Evolutionary conservation across 2,329 filamentous ascomycete genomes (phyloP).

Genomic region (Sporothrix globosa): DNA sequence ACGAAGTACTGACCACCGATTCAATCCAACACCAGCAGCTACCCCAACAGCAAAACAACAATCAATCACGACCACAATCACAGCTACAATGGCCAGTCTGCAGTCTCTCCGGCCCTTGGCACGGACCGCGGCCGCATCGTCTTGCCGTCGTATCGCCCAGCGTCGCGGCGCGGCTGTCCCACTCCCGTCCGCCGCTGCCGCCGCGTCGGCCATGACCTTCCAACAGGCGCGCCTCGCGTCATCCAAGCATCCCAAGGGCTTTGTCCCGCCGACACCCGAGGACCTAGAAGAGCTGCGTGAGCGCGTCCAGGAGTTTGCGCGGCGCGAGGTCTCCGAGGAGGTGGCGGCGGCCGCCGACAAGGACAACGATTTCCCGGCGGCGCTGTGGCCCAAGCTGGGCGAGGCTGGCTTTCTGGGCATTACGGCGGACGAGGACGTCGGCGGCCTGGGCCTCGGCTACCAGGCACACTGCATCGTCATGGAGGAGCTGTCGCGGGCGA

Average conservation of each 20-base stretch:
- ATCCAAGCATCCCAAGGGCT: constrained; percentile 63
- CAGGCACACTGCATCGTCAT: constrained; percentile 95
- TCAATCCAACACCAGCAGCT: not conserved
- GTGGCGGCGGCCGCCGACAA: constrained; percentile 82
- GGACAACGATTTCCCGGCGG: constrained; percentile 81
- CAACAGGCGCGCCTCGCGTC: constrained; percentile 56
- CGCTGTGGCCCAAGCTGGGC: constrained; percentile 93
- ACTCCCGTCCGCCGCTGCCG: not conserved
- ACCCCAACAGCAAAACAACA: not conserved
- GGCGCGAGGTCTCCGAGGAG: constrained; percentile 82
- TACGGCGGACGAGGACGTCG: constrained; percentile 89
- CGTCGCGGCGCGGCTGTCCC: not conserved
- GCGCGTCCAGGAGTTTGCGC: constrained; percentile 84
- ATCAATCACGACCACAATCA: not conserved
- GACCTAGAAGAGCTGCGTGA: constrained; percentile 82
- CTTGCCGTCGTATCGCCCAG: constrained; percentile 10
- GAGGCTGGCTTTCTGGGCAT: constrained; percentile 90
- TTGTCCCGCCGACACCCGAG: constrained; percentile 67
- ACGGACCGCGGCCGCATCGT: constrained; percentile 34
- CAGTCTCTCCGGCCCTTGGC: constrained; percentile 44
- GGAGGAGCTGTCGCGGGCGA: constrained; percentile 91
- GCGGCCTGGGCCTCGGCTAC: constrained; percentile 89
- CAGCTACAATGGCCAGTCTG: constrained; percentile 48
- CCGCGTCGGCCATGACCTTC: not conserved
- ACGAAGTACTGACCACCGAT: not conserved